Conservation (phyloP, 352 stramenopile genomes). For the Elongisporangium undulatum region DNA sequence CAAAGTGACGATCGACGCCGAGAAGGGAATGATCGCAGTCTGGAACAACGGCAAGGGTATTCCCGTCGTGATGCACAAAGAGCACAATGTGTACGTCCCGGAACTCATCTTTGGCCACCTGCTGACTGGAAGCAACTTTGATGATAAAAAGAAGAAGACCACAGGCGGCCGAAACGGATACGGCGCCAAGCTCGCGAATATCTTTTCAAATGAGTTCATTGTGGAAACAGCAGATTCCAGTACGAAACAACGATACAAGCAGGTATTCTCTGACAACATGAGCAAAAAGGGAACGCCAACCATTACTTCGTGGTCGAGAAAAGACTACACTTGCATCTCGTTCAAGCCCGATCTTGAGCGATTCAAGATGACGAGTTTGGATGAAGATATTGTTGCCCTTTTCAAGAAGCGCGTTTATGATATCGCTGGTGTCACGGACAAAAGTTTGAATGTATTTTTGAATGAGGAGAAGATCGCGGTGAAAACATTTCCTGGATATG, state of each 20-base stretch:
- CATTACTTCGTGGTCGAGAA: slow-evolving; percentile 78
- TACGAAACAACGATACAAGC: slow-evolving; percentile 92
- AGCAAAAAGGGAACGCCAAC: slow-evolving; percentile 80
- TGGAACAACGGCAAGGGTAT: slow-evolving; percentile 98
- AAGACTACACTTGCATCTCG: slow-evolving; percentile 95
- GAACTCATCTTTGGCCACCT: slow-evolving; percentile 98
- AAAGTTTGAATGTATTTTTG: slow-evolving; percentile 90
- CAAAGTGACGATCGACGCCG: slow-evolving; percentile 93
- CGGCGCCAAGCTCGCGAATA: slow-evolving; percentile 99
- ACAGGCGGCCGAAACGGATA: slow-evolving; percentile 96
- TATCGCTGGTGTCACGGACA: slow-evolving; percentile 93
- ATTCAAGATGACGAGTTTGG: slow-evolving; percentile 91
- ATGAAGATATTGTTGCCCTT: slow-evolving; percentile 92
- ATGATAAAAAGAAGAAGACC: slow-evolving; percentile 96
- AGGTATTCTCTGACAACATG: slow-evolving; percentile 94
- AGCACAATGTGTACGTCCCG: slow-evolving; percentile 97
- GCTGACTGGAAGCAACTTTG: slow-evolving; percentile 97
- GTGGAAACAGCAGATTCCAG: slow-evolving; percentile 97
- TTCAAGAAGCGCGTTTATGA: slow-evolving; percentile 98
- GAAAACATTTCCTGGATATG: slow-evolving; percentile 94
- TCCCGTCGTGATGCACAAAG: slow-evolving; percentile 94
- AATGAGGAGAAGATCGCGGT: slow-evolving; percentile 93
- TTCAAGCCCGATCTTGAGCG: slow-evolving; percentile 95
- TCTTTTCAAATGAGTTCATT: slow-evolving; percentile 99
- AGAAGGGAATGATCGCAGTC: slow-evolving; percentile 93